These are phyloP conservation scores for Pseudogymnoascus sp. DNA, from an alignment of 2,329 filamentous ascomycete genomes.

Conservation along the genomic window DNA sequence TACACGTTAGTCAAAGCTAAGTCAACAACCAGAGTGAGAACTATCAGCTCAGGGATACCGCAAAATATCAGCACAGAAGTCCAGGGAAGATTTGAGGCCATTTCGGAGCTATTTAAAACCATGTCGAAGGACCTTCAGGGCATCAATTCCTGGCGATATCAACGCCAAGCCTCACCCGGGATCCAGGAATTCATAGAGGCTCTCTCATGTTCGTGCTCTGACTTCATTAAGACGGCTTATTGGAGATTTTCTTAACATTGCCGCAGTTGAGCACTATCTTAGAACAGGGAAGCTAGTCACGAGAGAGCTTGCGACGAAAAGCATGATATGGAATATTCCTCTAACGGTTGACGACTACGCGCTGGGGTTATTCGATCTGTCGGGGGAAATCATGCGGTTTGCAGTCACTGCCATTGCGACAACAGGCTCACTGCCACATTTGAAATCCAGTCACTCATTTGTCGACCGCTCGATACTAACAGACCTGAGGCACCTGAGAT, in stretches of 20 bases:
- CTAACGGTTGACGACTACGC: slow-evolving; percentile 81
- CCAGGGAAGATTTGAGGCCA: slow-evolving; percentile 61
- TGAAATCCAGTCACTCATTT: slow-evolving; percentile 24
- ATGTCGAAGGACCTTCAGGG: slow-evolving; percentile 69
- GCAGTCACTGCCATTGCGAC: slow-evolving; percentile 83
- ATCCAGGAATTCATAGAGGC: slow-evolving; percentile 95
- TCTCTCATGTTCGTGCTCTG: slow-evolving; percentile 48
- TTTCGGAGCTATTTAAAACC: slow-evolving; percentile 59
- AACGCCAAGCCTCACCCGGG: slow-evolving; percentile 66
- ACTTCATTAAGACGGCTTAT: neutral
- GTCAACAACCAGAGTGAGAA: slow-evolving; percentile 51
- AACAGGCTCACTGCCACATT: slow-evolving; percentile 39
- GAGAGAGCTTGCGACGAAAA: slow-evolving; percentile 50
- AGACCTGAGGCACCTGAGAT: slow-evolving; percentile 74
- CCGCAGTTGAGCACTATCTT: slow-evolving; percentile 69
- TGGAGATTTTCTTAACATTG: neutral
- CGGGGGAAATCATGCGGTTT: slow-evolving; percentile 95
- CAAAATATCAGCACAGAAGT: slow-evolving; percentile 64
- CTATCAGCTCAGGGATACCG: slow-evolving; percentile 57
- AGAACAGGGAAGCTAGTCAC: slow-evolving; percentile 68
- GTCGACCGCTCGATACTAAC: slow-evolving; percentile 58
- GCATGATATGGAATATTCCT: slow-evolving; percentile 46
- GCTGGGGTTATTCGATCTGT: slow-evolving; percentile 86
- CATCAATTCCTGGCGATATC: slow-evolving; percentile 78
- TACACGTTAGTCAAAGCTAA: neutral